Conservation (phyloP, 129 eudicot species). For the Deinandra increscens region DNA sequence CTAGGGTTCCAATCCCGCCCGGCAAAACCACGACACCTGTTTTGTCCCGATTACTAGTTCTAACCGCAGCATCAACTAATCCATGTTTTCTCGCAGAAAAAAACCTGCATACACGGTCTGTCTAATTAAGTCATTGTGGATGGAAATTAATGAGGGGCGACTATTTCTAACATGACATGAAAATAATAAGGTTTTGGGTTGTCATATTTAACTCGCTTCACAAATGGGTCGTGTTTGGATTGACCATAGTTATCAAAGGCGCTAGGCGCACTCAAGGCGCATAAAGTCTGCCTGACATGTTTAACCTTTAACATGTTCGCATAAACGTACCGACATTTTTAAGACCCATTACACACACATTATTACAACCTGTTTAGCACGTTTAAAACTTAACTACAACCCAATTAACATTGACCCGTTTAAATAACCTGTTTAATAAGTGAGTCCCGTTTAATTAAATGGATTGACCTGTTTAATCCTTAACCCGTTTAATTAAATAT, state of each 20-base stretch:
- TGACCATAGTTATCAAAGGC: no score
- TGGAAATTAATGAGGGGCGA: background rate
- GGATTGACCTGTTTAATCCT: no score
- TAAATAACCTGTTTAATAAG: no score
- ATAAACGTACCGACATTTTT: background rate
- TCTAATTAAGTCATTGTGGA: background rate
- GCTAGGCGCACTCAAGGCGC: no score
- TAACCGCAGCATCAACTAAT: conserved; percentile 85
- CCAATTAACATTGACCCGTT: no score
- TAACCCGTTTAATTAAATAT: no score
- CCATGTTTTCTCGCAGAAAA: conserved; percentile 98
- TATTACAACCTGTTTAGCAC: no score
- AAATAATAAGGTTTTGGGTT: background rate
- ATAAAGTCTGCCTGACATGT: no score
- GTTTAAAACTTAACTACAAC: no score
- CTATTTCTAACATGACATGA: background rate
- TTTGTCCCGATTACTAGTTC: conserved; percentile 48
- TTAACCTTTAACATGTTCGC: background rate
- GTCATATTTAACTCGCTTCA: background rate
- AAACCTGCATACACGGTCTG: conserved; percentile 44
- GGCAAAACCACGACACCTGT: conserved; percentile 89
- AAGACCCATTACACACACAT: no score
- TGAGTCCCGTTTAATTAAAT: no score
- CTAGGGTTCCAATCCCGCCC: conserved; percentile 91
- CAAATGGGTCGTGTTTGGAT: background rate